phyloP scores from a whole-genome alignment of 2,329 filamentous ascomycete genomes.

The Chaetomium sp. region DNA sequence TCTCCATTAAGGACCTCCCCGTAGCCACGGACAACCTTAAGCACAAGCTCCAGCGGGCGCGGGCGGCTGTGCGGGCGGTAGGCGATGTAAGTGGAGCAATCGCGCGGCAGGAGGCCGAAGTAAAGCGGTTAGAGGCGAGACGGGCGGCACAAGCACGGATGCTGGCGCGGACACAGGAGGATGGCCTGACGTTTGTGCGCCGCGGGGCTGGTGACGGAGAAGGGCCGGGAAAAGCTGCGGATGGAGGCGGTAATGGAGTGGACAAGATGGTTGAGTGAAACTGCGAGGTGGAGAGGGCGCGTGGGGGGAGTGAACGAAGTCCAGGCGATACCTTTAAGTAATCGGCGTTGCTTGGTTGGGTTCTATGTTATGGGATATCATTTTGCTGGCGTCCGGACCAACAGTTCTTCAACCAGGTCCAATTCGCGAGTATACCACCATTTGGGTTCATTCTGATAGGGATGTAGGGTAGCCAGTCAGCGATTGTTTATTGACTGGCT shows the following conservation, averaged over 20 bases:
- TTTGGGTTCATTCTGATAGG: too few species aligned
- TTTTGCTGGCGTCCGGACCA: too few species aligned
- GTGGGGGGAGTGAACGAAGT: conserved; percentile 9
- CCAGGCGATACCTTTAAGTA: too few species aligned
- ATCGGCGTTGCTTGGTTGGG: too few species aligned
- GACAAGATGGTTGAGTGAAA: conserved; percentile 22
- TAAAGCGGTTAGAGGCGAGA: conserved; percentile 56
- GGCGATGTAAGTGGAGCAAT: conserved; percentile 63
- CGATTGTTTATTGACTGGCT: too few species aligned
- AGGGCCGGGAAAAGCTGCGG: conserved; percentile 5
- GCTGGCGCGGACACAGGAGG: conserved; percentile 47
- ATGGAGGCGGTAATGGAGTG: conserved; percentile 15
- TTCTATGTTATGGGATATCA: too few species aligned
- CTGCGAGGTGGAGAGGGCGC: conserved; percentile 25
- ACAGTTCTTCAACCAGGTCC: too few species aligned
- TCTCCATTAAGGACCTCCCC: conserved; percentile 66
- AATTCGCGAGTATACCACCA: too few species aligned
- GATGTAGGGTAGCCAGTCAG: too few species aligned
- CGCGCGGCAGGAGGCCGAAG: conserved; percentile 66
- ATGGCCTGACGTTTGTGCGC: conserved; percentile 37
- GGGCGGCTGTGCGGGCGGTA: conserved; percentile 56
- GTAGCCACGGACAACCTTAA: conserved; percentile 72
- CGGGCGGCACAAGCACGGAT: conserved; percentile 57
- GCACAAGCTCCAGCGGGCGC: conserved; percentile 75
- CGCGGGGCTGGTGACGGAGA: conserved; percentile 23